Evolutionary conservation across 331 rosid genomes (phyloP).

Genomic region (Malus hybrid): DNA sequence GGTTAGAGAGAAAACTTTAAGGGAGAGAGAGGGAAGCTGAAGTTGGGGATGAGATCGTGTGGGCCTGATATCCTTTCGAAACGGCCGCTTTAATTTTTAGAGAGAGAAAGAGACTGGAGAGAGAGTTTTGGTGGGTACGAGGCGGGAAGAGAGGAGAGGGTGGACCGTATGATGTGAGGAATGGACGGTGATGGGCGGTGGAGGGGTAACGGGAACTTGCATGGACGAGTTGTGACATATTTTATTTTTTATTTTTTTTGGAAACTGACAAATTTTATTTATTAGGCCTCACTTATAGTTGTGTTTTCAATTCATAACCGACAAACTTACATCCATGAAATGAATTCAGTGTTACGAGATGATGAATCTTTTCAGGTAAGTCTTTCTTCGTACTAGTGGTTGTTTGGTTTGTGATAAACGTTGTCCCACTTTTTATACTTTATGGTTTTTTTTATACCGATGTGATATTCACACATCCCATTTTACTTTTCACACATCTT

Average conservation of each 20-base stretch:
- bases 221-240: constrained; percentile 9
- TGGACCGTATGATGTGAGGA: constrained; percentile 3
- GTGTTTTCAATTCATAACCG: too few relatives aligned
- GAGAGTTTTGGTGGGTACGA: neutral
- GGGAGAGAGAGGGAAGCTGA: neutral
- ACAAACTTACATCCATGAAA: too few relatives aligned
- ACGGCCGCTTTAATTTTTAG: constrained; percentile 8
- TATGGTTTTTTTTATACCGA: too few relatives aligned
- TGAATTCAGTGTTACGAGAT: too few relatives aligned
- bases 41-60: constrained; percentile 29
- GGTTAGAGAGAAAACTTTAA: neutral
- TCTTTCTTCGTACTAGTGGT: too few relatives aligned
- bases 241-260: too few relatives aligned
- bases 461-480: too few relatives aligned
- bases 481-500: too few relatives aligned
- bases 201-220: neutral
- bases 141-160: neutral
- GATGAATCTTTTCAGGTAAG: too few relatives aligned
- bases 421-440: too few relatives aligned
- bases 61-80: constrained; percentile 32
- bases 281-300: too few relatives aligned
- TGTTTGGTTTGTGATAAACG: too few relatives aligned
- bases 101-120: neutral
- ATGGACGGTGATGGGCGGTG: neutral
- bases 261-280: neutral